Conservation (phyloP, 2,329 filamentous ascomycete species). For the Fusarium multiceps region DNA sequence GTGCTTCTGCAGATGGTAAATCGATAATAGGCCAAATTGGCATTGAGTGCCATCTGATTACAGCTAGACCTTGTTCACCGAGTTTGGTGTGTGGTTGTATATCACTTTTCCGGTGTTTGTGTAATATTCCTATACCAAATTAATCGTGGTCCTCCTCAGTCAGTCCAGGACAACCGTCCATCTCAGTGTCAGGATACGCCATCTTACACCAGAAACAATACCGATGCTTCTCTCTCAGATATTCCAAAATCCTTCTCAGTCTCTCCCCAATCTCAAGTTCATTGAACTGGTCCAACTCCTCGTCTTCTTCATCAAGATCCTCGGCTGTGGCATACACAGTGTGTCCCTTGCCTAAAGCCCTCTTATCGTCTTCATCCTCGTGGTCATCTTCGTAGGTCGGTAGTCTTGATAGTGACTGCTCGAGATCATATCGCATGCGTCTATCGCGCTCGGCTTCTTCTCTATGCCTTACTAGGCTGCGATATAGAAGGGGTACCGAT, state of each 20-base stretch:
- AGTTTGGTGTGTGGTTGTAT: background rate
- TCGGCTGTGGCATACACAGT: constrained; percentile 70
- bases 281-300: constrained; percentile 84
- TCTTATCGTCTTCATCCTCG: constrained; percentile 77
- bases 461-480: constrained; percentile 76
- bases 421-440: constrained; percentile 72
- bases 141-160: constrained; percentile 84
- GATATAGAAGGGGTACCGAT: constrained; percentile 81
- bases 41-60: background rate
- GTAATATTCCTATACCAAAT: background rate
- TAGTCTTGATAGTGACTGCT: constrained; percentile 71
- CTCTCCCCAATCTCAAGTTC: constrained; percentile 73
- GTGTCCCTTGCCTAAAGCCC: constrained; percentile 71
- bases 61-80: background rate
- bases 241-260: constrained; percentile 72
- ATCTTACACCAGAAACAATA: constrained; percentile 99
- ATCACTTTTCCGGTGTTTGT: background rate
- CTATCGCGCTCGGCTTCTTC: constrained; percentile 76
- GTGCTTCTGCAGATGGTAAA: background rate
- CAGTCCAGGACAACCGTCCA: constrained; percentile 90
- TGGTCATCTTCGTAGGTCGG: constrained; percentile 76
- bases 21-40: background rate
- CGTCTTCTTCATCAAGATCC: constrained; percentile 80
- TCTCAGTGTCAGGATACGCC: constrained; percentile 74
- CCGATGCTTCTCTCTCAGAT: constrained; percentile 75